Conservation (phyloP, 2,329 filamentous ascomycete species). For the Paecilomyces sp. region DNA sequence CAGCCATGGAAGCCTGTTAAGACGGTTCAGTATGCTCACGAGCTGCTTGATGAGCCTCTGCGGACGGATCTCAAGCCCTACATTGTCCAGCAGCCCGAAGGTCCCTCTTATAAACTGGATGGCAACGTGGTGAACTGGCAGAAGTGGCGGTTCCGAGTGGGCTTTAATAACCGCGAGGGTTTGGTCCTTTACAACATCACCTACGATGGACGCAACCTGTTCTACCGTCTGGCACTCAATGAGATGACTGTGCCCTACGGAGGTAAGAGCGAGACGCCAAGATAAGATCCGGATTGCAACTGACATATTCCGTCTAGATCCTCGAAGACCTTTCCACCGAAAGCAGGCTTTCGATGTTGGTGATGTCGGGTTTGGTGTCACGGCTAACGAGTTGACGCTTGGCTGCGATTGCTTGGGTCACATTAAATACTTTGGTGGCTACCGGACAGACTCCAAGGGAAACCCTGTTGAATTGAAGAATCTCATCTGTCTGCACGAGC, state of each 20-base stretch:
- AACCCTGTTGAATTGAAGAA: constrained; percentile 55
- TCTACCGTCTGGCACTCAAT: constrained; percentile 59
- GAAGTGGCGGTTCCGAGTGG: constrained; percentile 56
- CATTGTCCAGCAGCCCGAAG: constrained; percentile 58
- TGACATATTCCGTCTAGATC: constrained; percentile 49
- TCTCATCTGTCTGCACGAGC: constrained; percentile 62
- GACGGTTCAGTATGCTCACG: constrained; percentile 50
- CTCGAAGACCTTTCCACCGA: constrained; percentile 60
- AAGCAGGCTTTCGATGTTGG: constrained; percentile 66
- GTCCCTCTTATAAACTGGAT: constrained; percentile 54
- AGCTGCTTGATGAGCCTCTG: constrained; percentile 60
- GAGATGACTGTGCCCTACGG: constrained; percentile 55
- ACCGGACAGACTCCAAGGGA: constrained; percentile 54
- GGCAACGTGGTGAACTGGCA: constrained; percentile 57
- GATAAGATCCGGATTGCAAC: constrained; percentile 1
- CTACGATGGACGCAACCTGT: constrained; percentile 57
- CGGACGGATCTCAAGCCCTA: constrained; percentile 59
- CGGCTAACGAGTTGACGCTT: constrained; percentile 62
- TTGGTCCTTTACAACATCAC: constrained; percentile 61
- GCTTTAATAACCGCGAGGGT: constrained; percentile 58
- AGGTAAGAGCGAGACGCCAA: constrained; percentile 17
- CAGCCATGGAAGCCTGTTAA: constrained; percentile 51
- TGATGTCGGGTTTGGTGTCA: constrained; percentile 58
- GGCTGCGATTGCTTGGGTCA: constrained; percentile 65
- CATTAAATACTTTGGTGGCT: constrained; percentile 59